These are phyloP conservation scores for Vitis rupestris DNA, from an alignment of 164 flowering plant species.

Conservation along the genomic window DNA sequence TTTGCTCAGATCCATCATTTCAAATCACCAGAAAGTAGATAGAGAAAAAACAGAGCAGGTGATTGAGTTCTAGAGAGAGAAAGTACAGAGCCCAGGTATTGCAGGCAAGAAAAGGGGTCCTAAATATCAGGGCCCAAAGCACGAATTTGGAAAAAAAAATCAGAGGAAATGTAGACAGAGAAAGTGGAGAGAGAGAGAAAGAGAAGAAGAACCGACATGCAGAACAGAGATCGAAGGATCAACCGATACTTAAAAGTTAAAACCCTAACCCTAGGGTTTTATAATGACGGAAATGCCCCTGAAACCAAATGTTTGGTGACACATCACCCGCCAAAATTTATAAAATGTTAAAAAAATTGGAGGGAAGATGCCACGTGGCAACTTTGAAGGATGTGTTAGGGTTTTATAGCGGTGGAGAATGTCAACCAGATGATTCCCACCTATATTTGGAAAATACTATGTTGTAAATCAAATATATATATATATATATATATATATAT, in stretches of 20 bases:
- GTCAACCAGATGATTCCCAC: too few species aligned
- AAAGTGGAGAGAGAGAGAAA: not conserved
- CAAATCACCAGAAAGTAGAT: not conserved
- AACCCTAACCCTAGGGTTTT: not conserved
- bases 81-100: not conserved
- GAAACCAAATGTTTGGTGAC: not conserved
- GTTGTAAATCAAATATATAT: too few species aligned
- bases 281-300: slow-evolving; percentile 8
- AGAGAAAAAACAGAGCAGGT: slow-evolving; percentile 1
- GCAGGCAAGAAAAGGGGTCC: too few species aligned
- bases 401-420: not conserved
- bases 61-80: not conserved
- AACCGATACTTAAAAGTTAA: not conserved
- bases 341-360: not conserved
- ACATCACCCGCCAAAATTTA: slow-evolving; percentile 9
- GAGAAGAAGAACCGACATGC: not conserved
- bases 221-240: not conserved
- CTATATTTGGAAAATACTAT: too few species aligned
- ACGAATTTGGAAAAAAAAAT: not conserved
- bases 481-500: too few species aligned
- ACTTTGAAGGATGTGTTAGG: not conserved
- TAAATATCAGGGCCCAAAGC: too few species aligned
- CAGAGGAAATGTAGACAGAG: not conserved
- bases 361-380: not conserved
- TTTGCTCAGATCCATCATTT: slow-evolving; percentile 17